Evolutionary conservation across 2,329 filamentous ascomycete species (phyloP).

Genomic region (Claviceps capensis): DNA sequence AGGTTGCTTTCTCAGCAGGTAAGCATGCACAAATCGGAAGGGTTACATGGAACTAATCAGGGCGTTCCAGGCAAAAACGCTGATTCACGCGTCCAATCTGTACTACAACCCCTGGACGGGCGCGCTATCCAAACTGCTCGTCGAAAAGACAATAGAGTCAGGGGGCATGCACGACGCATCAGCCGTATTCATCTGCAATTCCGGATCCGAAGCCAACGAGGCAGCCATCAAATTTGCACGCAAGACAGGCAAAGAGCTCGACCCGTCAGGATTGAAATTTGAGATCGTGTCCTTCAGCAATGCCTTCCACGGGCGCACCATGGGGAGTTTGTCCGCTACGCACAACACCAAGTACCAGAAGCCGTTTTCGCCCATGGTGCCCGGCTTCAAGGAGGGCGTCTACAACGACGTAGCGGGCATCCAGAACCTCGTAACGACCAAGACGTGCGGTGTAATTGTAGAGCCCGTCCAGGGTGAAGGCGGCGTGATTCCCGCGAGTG

Average conservation of each 20-base stretch:
- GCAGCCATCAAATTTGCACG: slow-evolving; percentile 94
- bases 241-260: slow-evolving; percentile 69
- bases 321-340: slow-evolving; percentile 89
- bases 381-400: slow-evolving; percentile 75
- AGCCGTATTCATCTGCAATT: slow-evolving; percentile 89
- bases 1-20: slow-evolving; percentile 68
- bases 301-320: slow-evolving; percentile 92
- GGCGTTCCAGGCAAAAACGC: slow-evolving; percentile 42
- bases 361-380: slow-evolving; percentile 90
- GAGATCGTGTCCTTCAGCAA: slow-evolving; percentile 85
- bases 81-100: slow-evolving; percentile 88
- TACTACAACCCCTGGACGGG: slow-evolving; percentile 97
- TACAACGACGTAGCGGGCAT: slow-evolving; percentile 73
- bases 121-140: slow-evolving; percentile 68
- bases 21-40: slow-evolving; percentile 6
- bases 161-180: slow-evolving; percentile 71
- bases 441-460: slow-evolving; percentile 86
- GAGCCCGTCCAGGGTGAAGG: slow-evolving; percentile 98
- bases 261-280: slow-evolving; percentile 58
- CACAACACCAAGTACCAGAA: slow-evolving; percentile 96
- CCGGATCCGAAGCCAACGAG: slow-evolving; percentile 92
- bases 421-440: slow-evolving; percentile 60
- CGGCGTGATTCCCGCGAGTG: slow-evolving; percentile 70
- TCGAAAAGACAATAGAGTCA: slow-evolving; percentile 65
- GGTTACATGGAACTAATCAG: too few species aligned